A percentile compares a stretch with the other conserved stretches of the same genome.
These are phyloP conservation scores for Bonnemaisonia californica DNA, from an alignment of 31 red algal genomes.

Conservation along the genomic window DNA sequence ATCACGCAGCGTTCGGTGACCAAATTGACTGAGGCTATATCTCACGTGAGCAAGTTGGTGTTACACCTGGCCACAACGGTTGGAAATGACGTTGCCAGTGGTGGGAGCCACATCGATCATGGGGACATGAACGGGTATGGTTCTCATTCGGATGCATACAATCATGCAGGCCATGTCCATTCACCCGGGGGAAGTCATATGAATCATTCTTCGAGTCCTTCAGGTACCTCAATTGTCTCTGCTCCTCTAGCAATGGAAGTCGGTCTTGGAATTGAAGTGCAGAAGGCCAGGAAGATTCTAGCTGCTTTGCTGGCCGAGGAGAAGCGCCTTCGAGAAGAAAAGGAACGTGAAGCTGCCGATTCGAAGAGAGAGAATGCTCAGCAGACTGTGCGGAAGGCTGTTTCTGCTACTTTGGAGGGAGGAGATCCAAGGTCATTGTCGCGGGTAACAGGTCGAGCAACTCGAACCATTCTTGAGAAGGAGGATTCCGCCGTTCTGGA, in stretches of 20 bases:
- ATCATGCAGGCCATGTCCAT: slow-evolving; percentile 33
- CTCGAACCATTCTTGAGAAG: slow-evolving; percentile 64
- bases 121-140: slow-evolving; percentile 8
- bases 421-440: slow-evolving; percentile 77
- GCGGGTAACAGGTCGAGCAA: slow-evolving; percentile 56
- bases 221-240: slow-evolving; percentile 13
- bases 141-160: slow-evolving; percentile 1
- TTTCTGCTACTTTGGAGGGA: slow-evolving; percentile 55
- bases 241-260: slow-evolving; percentile 64
- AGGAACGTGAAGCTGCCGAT: slow-evolving; percentile 55
- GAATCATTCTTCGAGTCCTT: not conserved
- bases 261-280: slow-evolving; percentile 77
- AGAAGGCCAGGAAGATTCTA: slow-evolving; percentile 77
- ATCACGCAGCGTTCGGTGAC: slow-evolving; percentile 79
- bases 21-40: slow-evolving; percentile 87
- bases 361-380: slow-evolving; percentile 67
- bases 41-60: slow-evolving; percentile 86
- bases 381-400: slow-evolving; percentile 77
- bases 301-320: slow-evolving; percentile 75
- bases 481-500: slow-evolving; percentile 37
- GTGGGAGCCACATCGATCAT: slow-evolving; percentile 27
- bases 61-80: slow-evolving; percentile 70
- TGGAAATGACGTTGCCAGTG: slow-evolving; percentile 31
- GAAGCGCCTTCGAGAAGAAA: slow-evolving; percentile 66
- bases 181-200: slow-evolving; percentile 14